Base-by-base conservation (phyloP, 2,329 filamentous ascomycete genomes). In the Calonectria ilicicola region DNA sequence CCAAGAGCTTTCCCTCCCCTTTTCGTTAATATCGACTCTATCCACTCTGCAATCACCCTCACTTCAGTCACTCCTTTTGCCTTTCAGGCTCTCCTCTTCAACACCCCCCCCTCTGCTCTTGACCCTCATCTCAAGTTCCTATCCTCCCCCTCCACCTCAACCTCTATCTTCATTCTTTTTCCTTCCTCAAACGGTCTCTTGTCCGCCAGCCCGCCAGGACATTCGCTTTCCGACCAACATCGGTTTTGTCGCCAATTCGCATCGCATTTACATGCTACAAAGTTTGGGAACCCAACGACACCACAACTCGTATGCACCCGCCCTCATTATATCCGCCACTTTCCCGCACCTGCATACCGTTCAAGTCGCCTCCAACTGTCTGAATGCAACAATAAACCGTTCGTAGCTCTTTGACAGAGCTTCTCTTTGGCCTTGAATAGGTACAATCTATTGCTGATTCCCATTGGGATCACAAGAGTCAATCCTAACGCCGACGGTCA, bases 51-150 rank as follows among this genome's bases (percentile, higher is more conserved):
- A 80, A 80, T 82, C 82, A 80, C 82, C 73, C 81, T 84, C 81
- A 83, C 81, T 82, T 81, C 80, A 84, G 83, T 85, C 83, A 82
- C 82, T 84, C 82, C 80, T 83, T 84, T 83, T 80, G 77, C 76
- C 76, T 75, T 74, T 79, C 76, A 78, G 72, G 76, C 76, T 73
- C 73, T 71, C 76, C 71, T 73, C 60, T 66, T 72, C 74, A 73
- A 58, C 69, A 80, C 74, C 75, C 51, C 73, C 73, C 77, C 74
- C 73, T 77, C 70, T 77, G 65, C 64, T 74, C 67, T 74, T 56
- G 66, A 65, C 44, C 46, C 58, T 66, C 60, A 60, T 65, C 49
- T 70, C 68, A 70, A 66, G 62, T 70, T 70, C 66, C 53, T 62
- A 69, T 64, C 62, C 32, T 58, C 53, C 67, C 63, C 67, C 51